Evolutionary conservation across 2,329 filamentous ascomycete species (phyloP).

Genomic region (Monosporascus sp.): DNA sequence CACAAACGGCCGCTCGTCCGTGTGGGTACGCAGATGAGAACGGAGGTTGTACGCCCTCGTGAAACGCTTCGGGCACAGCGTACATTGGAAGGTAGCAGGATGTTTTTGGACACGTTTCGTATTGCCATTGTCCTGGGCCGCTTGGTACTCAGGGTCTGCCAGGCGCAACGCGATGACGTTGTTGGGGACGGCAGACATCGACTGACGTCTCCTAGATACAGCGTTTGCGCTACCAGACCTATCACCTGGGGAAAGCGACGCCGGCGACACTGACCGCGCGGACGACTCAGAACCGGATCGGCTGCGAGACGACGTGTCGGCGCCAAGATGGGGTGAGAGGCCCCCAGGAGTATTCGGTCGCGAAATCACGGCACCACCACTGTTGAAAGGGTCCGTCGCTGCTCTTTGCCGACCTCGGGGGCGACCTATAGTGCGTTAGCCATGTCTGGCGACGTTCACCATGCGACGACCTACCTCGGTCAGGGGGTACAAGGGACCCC

Average conservation of each 20-base stretch:
- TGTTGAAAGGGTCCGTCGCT: slow-evolving; percentile 56
- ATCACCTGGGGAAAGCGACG: slow-evolving; percentile 54
- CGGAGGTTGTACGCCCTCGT: slow-evolving; percentile 94
- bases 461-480: slow-evolving; percentile 46
- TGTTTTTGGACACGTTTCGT: slow-evolving; percentile 92
- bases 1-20: slow-evolving; percentile 93
- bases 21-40: slow-evolving; percentile 92
- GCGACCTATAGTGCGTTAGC: slow-evolving; percentile 35
- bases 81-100: slow-evolving; percentile 94
- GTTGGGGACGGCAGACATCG: slow-evolving; percentile 57
- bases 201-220: slow-evolving; percentile 50
- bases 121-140: slow-evolving; percentile 53
- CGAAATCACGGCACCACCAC: slow-evolving; percentile 33
- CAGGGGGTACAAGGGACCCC: slow-evolving; percentile 79
- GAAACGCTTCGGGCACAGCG: slow-evolving; percentile 88
- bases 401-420: slow-evolving; percentile 46
- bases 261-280: slow-evolving; percentile 33
- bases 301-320: slow-evolving; percentile 33
- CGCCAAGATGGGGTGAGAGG: slow-evolving; percentile 46
- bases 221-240: slow-evolving; percentile 41
- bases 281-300: slow-evolving; percentile 38
- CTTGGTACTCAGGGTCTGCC: slow-evolving; percentile 80
- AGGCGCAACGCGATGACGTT: slow-evolving; percentile 78
- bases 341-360: slow-evolving; percentile 35
- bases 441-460: slow-evolving; percentile 1